Percentiles rank a stretch among this genome's conserved stretches.
Evolutionary conservation across 1,284 basidiomycete genomes (phyloP).

Genomic region (Macrocystidia cucumis): DNA sequence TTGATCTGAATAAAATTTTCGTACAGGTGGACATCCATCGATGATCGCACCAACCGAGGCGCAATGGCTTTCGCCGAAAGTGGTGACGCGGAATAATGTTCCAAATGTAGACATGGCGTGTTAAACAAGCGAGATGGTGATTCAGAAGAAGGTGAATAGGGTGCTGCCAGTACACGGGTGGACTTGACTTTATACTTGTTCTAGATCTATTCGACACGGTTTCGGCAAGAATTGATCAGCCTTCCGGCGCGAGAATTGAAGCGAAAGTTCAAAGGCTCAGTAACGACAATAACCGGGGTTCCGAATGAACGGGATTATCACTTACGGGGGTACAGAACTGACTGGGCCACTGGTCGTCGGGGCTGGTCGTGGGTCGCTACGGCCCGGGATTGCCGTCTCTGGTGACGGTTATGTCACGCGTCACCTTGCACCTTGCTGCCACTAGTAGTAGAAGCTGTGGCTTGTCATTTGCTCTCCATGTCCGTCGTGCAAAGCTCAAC

Average conservation of each 20-base stretch:
- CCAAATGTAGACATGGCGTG: slow-evolving; percentile 88
- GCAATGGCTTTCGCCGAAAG: slow-evolving; percentile 98
- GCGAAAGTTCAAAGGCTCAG: not conserved
- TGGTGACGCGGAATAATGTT: slow-evolving; percentile 87
- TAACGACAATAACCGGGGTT: slow-evolving; percentile 2
- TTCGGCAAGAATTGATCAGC: slow-evolving; percentile 7
- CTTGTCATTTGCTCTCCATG: too few relatives aligned
- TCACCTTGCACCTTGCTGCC: too few relatives aligned
- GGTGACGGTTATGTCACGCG: too few relatives aligned
- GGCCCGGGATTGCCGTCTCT: too few relatives aligned
- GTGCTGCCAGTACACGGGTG: not conserved
- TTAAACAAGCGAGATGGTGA: slow-evolving; percentile 5
- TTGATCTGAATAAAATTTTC: slow-evolving; percentile 24
- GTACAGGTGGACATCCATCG: slow-evolving; percentile 92
- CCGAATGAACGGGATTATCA: too few relatives aligned
- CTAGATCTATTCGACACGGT: slow-evolving; percentile 1
- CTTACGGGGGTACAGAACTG: too few relatives aligned
- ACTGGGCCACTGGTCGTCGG: too few relatives aligned
- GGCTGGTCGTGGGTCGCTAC: too few relatives aligned
- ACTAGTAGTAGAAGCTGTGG: too few relatives aligned
- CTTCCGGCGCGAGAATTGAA: not conserved
- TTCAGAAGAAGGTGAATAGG: slow-evolving; percentile 5
- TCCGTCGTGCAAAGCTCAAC: slow-evolving; percentile 23
- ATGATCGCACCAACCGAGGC: slow-evolving; percentile 96
- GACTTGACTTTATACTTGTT: not conserved